These are phyloP conservation scores for Garcia nutans DNA, from an alignment of 345 rosid species.

Conservation along the genomic window DNA sequence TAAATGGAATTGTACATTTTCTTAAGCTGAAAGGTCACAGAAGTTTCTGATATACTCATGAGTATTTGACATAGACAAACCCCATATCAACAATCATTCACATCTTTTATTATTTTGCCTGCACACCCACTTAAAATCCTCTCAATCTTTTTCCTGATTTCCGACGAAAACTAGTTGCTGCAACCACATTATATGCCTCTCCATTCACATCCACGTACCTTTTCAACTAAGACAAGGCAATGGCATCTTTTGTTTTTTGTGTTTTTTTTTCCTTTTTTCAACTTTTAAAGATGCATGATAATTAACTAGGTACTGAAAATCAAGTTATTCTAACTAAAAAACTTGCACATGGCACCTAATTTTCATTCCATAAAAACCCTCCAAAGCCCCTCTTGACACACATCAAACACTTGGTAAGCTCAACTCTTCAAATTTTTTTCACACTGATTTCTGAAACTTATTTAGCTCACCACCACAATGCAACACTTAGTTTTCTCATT, in stretches of 20 bases:
- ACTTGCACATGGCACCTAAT: neutral
- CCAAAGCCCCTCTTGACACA: neutral
- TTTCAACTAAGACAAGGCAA: neutral
- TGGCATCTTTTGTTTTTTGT: neutral
- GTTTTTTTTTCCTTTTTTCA: neutral
- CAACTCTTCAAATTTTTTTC: no score
- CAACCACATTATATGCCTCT: neutral
- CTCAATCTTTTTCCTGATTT: neutral
- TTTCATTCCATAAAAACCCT: neutral
- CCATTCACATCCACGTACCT: neutral
- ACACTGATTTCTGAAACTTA: neutral
- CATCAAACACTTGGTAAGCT: neutral
- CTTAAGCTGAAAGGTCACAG: neutral
- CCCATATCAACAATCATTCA: neutral
- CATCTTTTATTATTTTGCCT: neutral
- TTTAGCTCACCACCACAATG: neutral
- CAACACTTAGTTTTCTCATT: neutral
- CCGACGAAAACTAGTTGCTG: slow-evolving; percentile 12
- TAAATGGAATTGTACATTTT: no score
- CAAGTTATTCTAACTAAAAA: no score
- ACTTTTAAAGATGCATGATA: neutral
- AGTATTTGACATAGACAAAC: neutral
- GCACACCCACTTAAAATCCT: neutral
- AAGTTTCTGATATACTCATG: neutral
- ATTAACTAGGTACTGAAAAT: neutral